Evolutionary conservation across 2,329 filamentous ascomycete genomes (phyloP), one percentile per base, ranked within the genome.

Genomic region (Lasiodiplodia hormozganensis): DNA sequence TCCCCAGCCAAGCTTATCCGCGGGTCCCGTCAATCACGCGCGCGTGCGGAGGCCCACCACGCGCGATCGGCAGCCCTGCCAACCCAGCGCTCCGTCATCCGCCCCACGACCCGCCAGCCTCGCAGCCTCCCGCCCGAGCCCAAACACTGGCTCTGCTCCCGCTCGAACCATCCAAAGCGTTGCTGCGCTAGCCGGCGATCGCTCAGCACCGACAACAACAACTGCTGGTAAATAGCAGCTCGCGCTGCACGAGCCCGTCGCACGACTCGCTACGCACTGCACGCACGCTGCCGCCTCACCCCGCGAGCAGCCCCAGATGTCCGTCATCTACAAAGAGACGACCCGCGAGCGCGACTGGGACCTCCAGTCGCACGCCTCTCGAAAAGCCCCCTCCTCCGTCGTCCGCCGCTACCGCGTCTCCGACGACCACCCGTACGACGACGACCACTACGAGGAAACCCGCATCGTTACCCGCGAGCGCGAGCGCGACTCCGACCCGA

Each of bases 341-440:
- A 60, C 57, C 65, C 78, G 82, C 62, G 81, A 83, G 73, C 80
- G 81, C 70, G 81, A 83, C 72, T 82, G 80, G 76, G 82, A 83
- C 54, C 75, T 78, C 16, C 72, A 76, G 49, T 69, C 68, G 52
- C 68, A 62, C 31, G 71, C 73, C 64, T 75, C 76, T 38, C 72
- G 74, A 74, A 74, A 64, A 68, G 79, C 79, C 69, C 76, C 79
- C 70, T 85, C 84, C 73, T 86, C 84, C 71, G 87, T 85, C 7
- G 84, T 89, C 72, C 87, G 87, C 75, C 86, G 87, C 73, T 90
- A 90, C 81, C 82, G 83, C 70, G 77, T 85, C n/a, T 84, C 84
- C 62, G 84, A 86, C 60, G 83, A 86, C 57, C 79, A 79, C 68
- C 79, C 82, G 47, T 76, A 80, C 56, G 76, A 78, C 62, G 81